A percentile compares a stretch with the other conserved stretches of the same genome.
Evolutionary conservation across 2,329 filamentous ascomycete genomes (phyloP).

Genomic region (Passalora sequoiae): DNA sequence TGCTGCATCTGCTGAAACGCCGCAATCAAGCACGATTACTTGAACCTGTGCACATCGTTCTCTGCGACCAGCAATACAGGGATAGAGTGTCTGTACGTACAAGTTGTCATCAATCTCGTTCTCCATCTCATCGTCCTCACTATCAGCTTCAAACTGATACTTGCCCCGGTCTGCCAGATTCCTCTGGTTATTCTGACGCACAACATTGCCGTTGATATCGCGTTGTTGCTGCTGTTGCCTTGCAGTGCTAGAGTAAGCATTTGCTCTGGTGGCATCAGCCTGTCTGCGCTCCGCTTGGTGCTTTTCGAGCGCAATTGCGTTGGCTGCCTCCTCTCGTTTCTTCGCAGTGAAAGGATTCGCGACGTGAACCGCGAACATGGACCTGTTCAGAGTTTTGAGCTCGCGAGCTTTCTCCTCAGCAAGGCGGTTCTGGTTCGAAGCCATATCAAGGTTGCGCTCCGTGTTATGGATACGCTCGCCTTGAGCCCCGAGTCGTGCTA

Average conservation of each 20-base stretch:
- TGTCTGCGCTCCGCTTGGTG: constrained; percentile 53
- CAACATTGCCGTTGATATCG: constrained; percentile 40
- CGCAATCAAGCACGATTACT: too few relatives aligned
- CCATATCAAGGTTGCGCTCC: constrained; percentile 75
- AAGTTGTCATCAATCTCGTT: constrained; percentile 40
- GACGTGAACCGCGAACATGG: constrained; percentile 68
- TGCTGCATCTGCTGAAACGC: too few relatives aligned
- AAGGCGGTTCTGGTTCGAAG: constrained; percentile 64
- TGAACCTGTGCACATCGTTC: too few relatives aligned
- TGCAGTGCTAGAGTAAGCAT: constrained; percentile 51
- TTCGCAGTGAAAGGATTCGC: constrained; percentile 59
- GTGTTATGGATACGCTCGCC: constrained; percentile 77
- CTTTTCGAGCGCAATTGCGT: constrained; percentile 64
- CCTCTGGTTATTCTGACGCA: constrained; percentile 48
- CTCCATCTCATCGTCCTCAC: constrained; percentile 60
- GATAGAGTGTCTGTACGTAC: constrained; percentile 17
- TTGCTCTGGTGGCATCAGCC: constrained; percentile 52
- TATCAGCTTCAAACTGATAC: constrained; percentile 74
- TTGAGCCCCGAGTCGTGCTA: constrained; percentile 69
- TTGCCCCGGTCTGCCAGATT: constrained; percentile 61
- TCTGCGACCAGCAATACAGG: too few relatives aligned
- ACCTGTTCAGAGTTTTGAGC: constrained; percentile 77
- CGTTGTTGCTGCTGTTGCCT: constrained; percentile 61
- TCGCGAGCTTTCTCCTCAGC: constrained; percentile 77
- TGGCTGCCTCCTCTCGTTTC: constrained; percentile 54